phyloP scores from a whole-genome alignment of 1,284 basidiomycete species.

The Mycocalia duriaeana region DNA sequence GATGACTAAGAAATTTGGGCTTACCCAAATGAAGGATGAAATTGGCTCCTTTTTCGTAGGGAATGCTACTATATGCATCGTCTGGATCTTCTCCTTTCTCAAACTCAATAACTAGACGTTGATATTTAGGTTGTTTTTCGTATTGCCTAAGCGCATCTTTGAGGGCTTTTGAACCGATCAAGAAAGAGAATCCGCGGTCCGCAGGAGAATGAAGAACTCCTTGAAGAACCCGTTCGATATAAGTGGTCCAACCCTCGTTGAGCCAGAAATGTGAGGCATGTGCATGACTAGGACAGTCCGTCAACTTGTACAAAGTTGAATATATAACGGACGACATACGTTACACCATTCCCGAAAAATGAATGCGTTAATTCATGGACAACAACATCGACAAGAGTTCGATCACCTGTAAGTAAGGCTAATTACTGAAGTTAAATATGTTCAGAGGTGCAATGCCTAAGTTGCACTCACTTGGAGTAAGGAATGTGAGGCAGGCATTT shows the following conservation, averaged over 20 bases:
- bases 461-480: slow-evolving; percentile 69
- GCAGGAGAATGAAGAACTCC: slow-evolving; percentile 72
- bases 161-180: slow-evolving; percentile 75
- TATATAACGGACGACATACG: slow-evolving; percentile 39
- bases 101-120: slow-evolving; percentile 84
- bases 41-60: slow-evolving; percentile 50
- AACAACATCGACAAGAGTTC: slow-evolving; percentile 82
- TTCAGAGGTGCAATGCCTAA: not conserved
- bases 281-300: slow-evolving; percentile 43
- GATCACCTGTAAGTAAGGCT: slow-evolving; percentile 81
- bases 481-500: slow-evolving; percentile 81
- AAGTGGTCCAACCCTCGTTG: slow-evolving; percentile 93
- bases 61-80: slow-evolving; percentile 60
- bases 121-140: slow-evolving; percentile 65
- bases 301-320: slow-evolving; percentile 1
- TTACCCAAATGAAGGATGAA: slow-evolving; percentile 55
- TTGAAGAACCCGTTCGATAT: slow-evolving; percentile 84
- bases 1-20: slow-evolving; percentile 10
- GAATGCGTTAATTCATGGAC: slow-evolving; percentile 78
- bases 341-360: slow-evolving; percentile 85
- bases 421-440: slow-evolving; percentile 3
- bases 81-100: slow-evolving; percentile 83
- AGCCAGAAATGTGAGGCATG: slow-evolving; percentile 84
- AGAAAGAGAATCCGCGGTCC: slow-evolving; percentile 77
- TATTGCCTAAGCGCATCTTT: slow-evolving; percentile 68